Percentiles rank a stretch among this genome's conserved stretches.
phyloP scores from a whole-genome alignment of 768 basidiomycete species.

The Kwoniella pini region DNA sequence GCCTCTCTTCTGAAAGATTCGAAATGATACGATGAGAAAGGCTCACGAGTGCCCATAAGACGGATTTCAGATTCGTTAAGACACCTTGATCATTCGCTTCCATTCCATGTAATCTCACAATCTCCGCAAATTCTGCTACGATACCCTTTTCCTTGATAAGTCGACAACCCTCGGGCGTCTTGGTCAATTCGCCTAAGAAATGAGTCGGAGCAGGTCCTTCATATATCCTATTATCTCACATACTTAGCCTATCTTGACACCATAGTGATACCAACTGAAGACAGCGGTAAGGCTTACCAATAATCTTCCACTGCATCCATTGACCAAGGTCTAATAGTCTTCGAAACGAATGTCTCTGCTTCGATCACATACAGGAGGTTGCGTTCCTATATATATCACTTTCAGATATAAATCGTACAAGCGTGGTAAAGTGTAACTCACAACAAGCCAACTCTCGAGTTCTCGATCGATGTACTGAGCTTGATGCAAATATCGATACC shows the following conservation, averaged over 20 bases:
- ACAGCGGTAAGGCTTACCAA: slow-evolving; percentile 28
- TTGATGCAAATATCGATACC: slow-evolving; percentile 87
- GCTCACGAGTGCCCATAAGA: slow-evolving; percentile 93
- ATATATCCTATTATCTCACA: slow-evolving; percentile 24
- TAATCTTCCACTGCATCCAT: slow-evolving; percentile 44
- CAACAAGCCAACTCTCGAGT: slow-evolving; percentile 95
- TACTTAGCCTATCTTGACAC: not conserved
- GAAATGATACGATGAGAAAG: not conserved
- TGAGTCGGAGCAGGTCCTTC: slow-evolving; percentile 76
- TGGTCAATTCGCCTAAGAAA: slow-evolving; percentile 97
- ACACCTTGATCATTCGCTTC: slow-evolving; percentile 81
- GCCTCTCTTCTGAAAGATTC: no score
- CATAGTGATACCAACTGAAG: not conserved
- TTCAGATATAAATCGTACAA: slow-evolving; percentile 21
- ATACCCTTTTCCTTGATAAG: slow-evolving; percentile 87
- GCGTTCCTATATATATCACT: slow-evolving; percentile 66
- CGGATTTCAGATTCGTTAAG: slow-evolving; percentile 87
- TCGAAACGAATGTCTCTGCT: slow-evolving; percentile 83
- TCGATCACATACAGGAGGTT: slow-evolving; percentile 92
- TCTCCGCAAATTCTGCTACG: slow-evolving; percentile 84
- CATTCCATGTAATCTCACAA: slow-evolving; percentile 80
- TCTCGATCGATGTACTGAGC: slow-evolving; percentile 91
- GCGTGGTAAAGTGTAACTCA: slow-evolving; percentile 55
- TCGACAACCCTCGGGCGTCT: slow-evolving; percentile 91
- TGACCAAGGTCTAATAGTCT: slow-evolving; percentile 44